phyloP scores from a whole-genome alignment of 176 grass and related monocot species.

The Zizania latifolia region DNA sequence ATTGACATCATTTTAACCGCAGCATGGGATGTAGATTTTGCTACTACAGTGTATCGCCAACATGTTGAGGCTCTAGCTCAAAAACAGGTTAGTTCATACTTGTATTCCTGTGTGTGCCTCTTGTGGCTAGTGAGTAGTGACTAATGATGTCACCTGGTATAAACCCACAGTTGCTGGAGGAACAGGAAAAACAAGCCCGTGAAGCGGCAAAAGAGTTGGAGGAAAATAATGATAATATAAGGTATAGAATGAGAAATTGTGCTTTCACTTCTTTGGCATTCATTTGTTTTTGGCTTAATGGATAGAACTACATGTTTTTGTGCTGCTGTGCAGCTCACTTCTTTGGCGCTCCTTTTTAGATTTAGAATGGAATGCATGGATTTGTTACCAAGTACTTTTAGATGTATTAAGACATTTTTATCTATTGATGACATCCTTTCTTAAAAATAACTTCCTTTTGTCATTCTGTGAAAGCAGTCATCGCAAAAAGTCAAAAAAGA shows the following conservation, averaged over 20 bases:
- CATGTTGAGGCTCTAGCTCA: constrained; percentile 89
- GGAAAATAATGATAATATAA: constrained; percentile 49
- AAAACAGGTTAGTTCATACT: constrained; percentile 66
- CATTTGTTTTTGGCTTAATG: neutral
- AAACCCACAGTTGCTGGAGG: constrained; percentile 76
- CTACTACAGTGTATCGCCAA: constrained; percentile 89
- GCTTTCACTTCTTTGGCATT: neutral
- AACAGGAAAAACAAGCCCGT: constrained; percentile 73
- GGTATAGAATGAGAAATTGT: constrained; percentile 39
- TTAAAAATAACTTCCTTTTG: no score
- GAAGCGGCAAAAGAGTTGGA: constrained; percentile 61
- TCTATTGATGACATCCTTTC: neutral
- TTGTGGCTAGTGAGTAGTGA: neutral
- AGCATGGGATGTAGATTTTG: constrained; percentile 99
- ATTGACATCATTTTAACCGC: constrained; percentile 27
- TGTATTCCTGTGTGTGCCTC: neutral
- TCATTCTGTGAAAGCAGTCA: constrained; percentile 21
- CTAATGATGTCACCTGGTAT: constrained; percentile 17
- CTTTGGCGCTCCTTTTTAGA: neutral
- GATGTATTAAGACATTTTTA: neutral
- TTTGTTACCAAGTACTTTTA: neutral
- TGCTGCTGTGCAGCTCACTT: neutral
- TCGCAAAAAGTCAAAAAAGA: constrained; percentile 78
- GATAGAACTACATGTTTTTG: constrained; percentile 10
- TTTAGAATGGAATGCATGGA: neutral